Evolutionary conservation across 257 asterid genomes (phyloP).

Genomic region (Lavandula angustifolia): DNA sequence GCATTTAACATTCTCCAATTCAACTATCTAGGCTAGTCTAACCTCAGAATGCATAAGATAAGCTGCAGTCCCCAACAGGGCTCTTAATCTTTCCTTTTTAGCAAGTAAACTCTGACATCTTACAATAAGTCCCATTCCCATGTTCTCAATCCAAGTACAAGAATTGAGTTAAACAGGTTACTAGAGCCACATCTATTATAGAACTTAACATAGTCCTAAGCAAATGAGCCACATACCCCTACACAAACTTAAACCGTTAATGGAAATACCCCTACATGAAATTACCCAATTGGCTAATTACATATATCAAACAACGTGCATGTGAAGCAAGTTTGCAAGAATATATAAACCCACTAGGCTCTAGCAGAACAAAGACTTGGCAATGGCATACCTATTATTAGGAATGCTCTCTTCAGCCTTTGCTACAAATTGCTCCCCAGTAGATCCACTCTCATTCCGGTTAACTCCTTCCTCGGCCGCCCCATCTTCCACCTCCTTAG

Average conservation of each 20-base stretch:
- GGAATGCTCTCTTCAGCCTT: conserved; percentile 30
- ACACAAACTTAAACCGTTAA: conserved; percentile 6
- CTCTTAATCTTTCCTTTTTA: no score
- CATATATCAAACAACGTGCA: conserved; percentile 11
- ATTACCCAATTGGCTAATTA: conserved; percentile 7
- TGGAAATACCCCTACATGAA: background rate
- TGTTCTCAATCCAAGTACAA: no score
- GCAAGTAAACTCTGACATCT: no score
- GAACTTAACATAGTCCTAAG: background rate
- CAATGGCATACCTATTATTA: conserved; percentile 46
- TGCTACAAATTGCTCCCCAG: conserved; percentile 33
- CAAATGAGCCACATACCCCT: conserved; percentile 6
- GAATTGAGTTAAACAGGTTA: conserved; percentile 7
- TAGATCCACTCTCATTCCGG: conserved; percentile 32
- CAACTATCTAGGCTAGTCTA: conserved; percentile 6
- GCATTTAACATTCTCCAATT: conserved; percentile 2
- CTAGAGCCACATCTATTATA: background rate
- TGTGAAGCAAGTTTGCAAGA: background rate
- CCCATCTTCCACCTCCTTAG: conserved; percentile 39
- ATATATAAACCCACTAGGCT: background rate
- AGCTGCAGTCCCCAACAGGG: background rate
- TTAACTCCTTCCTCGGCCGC: conserved; percentile 37
- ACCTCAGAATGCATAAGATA: background rate
- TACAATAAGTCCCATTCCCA: no score
- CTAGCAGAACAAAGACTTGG: background rate